Evolutionary conservation across 805 yeast genomes (phyloP), one percentile per base, ranked within the genome.

Genomic region (Suhomyces prunicola): DNA sequence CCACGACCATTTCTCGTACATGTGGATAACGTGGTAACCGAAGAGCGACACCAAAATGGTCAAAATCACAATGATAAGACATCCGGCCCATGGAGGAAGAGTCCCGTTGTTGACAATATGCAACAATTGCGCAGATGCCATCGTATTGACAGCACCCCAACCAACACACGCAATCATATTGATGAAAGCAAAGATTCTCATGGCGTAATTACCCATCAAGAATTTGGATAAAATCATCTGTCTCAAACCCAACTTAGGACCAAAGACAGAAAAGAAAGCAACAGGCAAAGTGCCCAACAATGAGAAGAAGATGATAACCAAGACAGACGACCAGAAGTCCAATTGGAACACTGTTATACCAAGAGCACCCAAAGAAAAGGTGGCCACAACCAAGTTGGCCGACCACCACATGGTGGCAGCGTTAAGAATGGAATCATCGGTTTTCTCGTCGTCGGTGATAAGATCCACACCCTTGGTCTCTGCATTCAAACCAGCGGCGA

Each of bases 71-170:
- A 92, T 74, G 54, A 92, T 80, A 50, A 92, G 63, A 70, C 96
- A 86, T 35, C 94, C 97, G 39, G 90, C 97, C 94, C 96, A 88
- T 39, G 93, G 88, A 41, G 97, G 97, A 60, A 87, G 74, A 26
- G 74, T 73, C 39, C 76, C 77, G 56, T 76, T 74, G 75, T 90
- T 90, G 55, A 92, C 86, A 65, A 87, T 83, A 71, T 86, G 84
- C 54, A 91, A 76, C 57, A 91, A 74, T 69, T 90, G 94, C 23
- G 97, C 96, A 35, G 94, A 84, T 29, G 91, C 87, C 82, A 91
- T 88, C 56, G 88, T 89, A 72, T 92, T 92, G 47, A 90, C 93
- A 8, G 96, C 90, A 71, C 94, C 88, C 97, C 97, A 92, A 62
- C 97, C 97, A 52, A 91, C 83, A 80, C 96, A 89, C 26, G 96